These are phyloP conservation scores for Boletus chippewaensis DNA, from an alignment of 1,284 basidiomycete species.

Conservation along the genomic window DNA sequence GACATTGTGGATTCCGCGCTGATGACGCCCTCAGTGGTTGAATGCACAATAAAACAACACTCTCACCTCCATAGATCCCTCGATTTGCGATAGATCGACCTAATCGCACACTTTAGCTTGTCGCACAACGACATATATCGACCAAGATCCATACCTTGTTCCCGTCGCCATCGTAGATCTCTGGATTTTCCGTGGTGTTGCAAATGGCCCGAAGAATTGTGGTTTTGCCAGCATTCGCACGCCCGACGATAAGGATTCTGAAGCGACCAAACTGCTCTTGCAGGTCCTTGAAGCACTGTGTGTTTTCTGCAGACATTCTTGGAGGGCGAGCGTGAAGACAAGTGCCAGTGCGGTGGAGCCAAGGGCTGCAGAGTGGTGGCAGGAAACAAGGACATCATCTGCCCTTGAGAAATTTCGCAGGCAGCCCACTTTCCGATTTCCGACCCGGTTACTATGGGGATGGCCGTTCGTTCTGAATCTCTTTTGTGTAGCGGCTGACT, in stretches of 20 bases:
- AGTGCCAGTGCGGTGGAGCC: neutral
- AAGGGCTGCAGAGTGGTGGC: neutral
- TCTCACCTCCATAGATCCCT: neutral
- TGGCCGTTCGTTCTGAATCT: too few species aligned
- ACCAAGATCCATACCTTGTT: neutral
- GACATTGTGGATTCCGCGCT: too few species aligned
- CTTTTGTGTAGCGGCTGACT: too few species aligned
- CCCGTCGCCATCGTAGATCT: conserved; percentile 3
- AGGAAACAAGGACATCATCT: neutral
- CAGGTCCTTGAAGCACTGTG: neutral
- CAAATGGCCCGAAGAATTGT: conserved; percentile 10
- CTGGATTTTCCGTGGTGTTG: conserved; percentile 5
- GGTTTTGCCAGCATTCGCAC: conserved; percentile 12
- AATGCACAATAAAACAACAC: too few species aligned
- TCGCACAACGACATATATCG: too few species aligned
- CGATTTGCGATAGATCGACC: conserved; percentile 1
- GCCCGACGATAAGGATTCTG: conserved; percentile 1
- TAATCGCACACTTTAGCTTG: neutral
- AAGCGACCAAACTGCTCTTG: conserved; percentile 1
- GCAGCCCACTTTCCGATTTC: neutral
- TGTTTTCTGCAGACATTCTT: neutral
- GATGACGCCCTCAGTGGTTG: too few species aligned
- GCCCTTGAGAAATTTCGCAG: neutral
- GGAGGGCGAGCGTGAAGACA: neutral
- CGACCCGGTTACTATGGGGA: neutral